A percentile compares a stretch with the other conserved stretches of the same genome.
phyloP scores from a whole-genome alignment of 2,329 filamentous ascomycete species.

The Aspergillus japonicus region DNA sequence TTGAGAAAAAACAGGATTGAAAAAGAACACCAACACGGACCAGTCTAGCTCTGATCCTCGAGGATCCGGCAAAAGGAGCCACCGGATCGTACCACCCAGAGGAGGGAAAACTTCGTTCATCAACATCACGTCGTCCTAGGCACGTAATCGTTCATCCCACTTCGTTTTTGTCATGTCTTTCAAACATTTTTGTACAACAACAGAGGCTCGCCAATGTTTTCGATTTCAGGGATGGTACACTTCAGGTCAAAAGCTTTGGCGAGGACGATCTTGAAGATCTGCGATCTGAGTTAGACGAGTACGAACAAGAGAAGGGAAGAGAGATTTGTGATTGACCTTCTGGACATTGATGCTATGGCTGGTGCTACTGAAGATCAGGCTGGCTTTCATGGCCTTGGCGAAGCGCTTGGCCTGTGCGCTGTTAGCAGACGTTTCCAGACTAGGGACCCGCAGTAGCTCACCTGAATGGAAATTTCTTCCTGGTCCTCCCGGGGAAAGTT shows the following conservation, averaged over 20 bases:
- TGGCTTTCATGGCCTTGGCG: constrained; percentile 96
- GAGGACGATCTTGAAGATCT: constrained; percentile 99
- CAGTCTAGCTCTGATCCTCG: constrained; percentile 2
- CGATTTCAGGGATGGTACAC: constrained; percentile 98
- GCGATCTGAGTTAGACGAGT: constrained; percentile 27
- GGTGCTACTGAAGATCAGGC: constrained; percentile 96
- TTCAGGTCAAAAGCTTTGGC: constrained; percentile 98
- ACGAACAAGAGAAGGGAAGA: not conserved
- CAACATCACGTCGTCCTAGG: constrained; percentile 39
- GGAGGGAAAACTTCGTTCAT: constrained; percentile 25
- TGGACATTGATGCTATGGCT: constrained; percentile 99
- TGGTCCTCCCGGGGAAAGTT: constrained; percentile 97
- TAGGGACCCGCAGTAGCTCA: constrained; percentile 38
- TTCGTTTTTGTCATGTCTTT: constrained; percentile 13
- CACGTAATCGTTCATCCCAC: constrained; percentile 32
- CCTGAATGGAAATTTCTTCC: constrained; percentile 96
- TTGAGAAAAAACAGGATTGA: constrained; percentile 9
- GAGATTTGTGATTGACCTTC: constrained; percentile 63
- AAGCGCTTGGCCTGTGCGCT: constrained; percentile 76
- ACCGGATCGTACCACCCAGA: constrained; percentile 10
- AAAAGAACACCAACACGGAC: constrained; percentile 5
- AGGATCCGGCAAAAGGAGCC: constrained; percentile 5
- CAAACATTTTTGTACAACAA: constrained; percentile 73
- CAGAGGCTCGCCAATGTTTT: constrained; percentile 93
- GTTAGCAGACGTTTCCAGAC: constrained; percentile 22